Base-by-base conservation (phyloP, 139 green algal species). In the Tetraselmis chui region DNA sequence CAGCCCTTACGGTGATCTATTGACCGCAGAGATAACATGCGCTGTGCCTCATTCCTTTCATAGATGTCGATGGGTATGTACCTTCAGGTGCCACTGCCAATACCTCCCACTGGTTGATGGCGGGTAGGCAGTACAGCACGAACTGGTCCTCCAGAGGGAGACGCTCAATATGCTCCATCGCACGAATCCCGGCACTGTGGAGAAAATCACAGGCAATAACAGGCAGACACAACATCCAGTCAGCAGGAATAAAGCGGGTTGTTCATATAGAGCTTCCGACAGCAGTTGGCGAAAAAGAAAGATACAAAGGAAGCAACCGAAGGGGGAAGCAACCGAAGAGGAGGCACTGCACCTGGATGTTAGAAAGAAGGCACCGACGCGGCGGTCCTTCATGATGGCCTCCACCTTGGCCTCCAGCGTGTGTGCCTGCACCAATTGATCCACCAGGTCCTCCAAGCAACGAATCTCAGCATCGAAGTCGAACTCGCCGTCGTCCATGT, bases 31-130 rank as follows among this genome's bases (percentile, higher is more conserved):
- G n/a, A n/a, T n/a, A n/a, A n/a, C n/a, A n/a, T n/a, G n/a, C n/a
- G n/a, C n/a, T n/a, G n/a, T n/a, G n/a, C n/a, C n/a, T n/a, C n/a
- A n/a, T n/a, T n/a, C n/a, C n/a, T n/a, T n/a, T n/a, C n/a, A n/a
- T n/a, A n/a, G n/a, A n/a, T n/a, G n/a, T n/a, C n/a, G n/a, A n/a
- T n/a, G n/a, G n/a, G n/a, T n/a, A n/a, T n/a, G 30, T 26, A 79
- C 83, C 75, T 30, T 80, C 28, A 28, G 85, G 84, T 1, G 84
- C 31, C 31, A 85, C 29, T 31, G 76, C 29, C 59, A 94, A 81
- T 22, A 93, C 82, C 31, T 94, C 89, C 28, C 58, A 76, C 79
- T 94, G 91, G 32, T 83, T 81, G 22, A 94, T 90, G 77, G 84
- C 84, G 25, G 84, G 81, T 76, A 94, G 83, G 28, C 27, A 80